Evolutionary conservation across 2,329 filamentous ascomycete species (phyloP), one percentile per base, ranked within the genome.

Genomic region (Colletotrichum filicis): DNA sequence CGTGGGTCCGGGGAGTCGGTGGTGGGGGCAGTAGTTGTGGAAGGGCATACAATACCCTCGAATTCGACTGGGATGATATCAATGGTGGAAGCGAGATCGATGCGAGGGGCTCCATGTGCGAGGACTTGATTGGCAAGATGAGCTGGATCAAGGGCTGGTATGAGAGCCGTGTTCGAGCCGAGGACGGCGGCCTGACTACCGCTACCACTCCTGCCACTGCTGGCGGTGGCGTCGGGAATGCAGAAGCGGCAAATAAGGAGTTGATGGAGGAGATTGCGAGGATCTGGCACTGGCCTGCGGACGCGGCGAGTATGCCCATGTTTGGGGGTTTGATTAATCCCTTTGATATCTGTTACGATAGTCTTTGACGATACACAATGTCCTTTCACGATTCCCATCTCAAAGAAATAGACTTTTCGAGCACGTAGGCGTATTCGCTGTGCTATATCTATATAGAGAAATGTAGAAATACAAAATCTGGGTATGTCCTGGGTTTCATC

Each of bases 111-210:
- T 61, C 60, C 28, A 53, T 53, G 63, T 68, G 62, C 52, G 63
- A 57, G 46, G 63, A 68, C 55, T 42, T 66, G 35, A 42, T 68
- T 2, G 57, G 60, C 14, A 71, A 71, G 63, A 71, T 62, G 63
- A 28, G 22, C 9, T 71, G 64, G 63, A 71, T 68, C 32, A 28
- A 46, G 22, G 58, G 57, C 28, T 71, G 63, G 68, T 71, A 67
- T 24, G 32, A 32, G 35, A 19, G 24, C n/a, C 60, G 22, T 22
- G 42, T 71, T 12, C n/a, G 55, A 14, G 30, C 37, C 2, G 68
- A 68, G 19, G 57, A 30, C 19, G 46, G 32, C 16, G 28, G 32
- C 14, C 3, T 12, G 60, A 26, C 60, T 30, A 35, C 24, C 2
- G 19, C 37, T 35, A 12, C 32, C 12, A 12, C 32, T 35, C 32